Evolutionary conservation across 305 asterid genomes (phyloP), one percentile per base, ranked within the genome.

Genomic region (Fraxinus platypoda): DNA sequence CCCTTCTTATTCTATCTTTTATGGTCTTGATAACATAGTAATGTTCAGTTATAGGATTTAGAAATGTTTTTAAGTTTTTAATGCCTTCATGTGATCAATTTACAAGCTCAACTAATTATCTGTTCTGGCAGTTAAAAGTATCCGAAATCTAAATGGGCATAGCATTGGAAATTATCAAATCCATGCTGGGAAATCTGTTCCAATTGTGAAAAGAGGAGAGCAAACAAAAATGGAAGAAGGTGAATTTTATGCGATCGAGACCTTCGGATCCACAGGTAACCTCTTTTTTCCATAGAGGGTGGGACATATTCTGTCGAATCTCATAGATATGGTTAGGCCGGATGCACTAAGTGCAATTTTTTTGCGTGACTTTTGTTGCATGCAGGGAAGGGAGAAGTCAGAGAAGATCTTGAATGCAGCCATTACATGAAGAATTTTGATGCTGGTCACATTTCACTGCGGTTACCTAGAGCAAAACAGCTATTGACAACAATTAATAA

Each of bases 211-310:
- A 88, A 98, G 99, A 87, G 98, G 99, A 79, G 98, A 92, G 83
- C 98, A 96, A 84, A 94, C 97, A 37, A 96, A 94, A 88, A 96
- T 96, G 99, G 99, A 94, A 86, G 99, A 96, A 92, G 98, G 99
- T 79, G 99, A 96, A 85, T 90, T 93, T 85, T 96, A 93, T 90
- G 99, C 99, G 35, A 96, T 96, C 7, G 98, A 96, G 88, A 96
- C 99, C 76, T 96, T 96, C 68, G 98, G 97, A 87, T 96, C 99
- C 74, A 96, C 99, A 82, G 99, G 99, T 94, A 83, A 66, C 70
- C 23, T 74, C 49, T 75, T 85, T 3, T 74, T 68, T 11, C 38
- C 21, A 68, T 68, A 21, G 72, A 64, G 31, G 34, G 71, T 57
- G 28, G 64, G 64, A 21, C 13, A 57, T 19, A 7, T 57, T 71